Conservation (phyloP, 2,329 filamentous ascomycete genomes). For the Aspergillus quadrilineatus region DNA sequence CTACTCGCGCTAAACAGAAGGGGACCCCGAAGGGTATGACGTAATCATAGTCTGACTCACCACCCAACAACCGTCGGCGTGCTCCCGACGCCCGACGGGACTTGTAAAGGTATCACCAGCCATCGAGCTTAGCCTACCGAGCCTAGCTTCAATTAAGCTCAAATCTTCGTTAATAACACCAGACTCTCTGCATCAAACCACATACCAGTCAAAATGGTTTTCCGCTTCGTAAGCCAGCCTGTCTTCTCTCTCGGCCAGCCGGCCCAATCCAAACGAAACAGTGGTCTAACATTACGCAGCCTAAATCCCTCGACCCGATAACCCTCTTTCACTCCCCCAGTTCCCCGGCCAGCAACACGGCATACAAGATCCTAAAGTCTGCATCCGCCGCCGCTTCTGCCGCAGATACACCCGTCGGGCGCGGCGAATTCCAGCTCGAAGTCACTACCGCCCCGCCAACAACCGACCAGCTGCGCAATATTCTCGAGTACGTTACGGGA, state of each 20-base stretch:
- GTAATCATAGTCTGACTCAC: neutral
- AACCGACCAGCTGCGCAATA: slow-evolving; percentile 75
- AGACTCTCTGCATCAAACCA: neutral
- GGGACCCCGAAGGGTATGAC: neutral
- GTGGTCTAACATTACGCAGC: slow-evolving; percentile 47
- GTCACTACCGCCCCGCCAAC: slow-evolving; percentile 80
- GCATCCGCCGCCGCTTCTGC: slow-evolving; percentile 72
- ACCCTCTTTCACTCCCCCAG: slow-evolving; percentile 92
- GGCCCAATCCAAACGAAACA: neutral
- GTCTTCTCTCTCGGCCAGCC: neutral
- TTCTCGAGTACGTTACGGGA: slow-evolving; percentile 65
- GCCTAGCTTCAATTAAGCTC: neutral
- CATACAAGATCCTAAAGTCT: slow-evolving; percentile 76
- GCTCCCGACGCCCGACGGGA: neutral
- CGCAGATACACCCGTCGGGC: slow-evolving; percentile 69
- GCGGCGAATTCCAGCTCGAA: slow-evolving; percentile 79
- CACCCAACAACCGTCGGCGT: no score
- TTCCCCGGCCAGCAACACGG: slow-evolving; percentile 69
- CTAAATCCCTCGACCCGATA: slow-evolving; percentile 82
- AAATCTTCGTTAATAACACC: neutral
- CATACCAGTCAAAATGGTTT: slow-evolving; percentile 21
- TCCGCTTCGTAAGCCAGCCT: slow-evolving; percentile 23
- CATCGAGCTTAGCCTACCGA: no score
- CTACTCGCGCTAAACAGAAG: neutral
- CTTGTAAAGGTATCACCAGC: neutral